Evolutionary conservation across 805 yeast genomes (phyloP), one percentile per base, ranked within the genome.

Genomic region (Monosporozyma unispora): DNA sequence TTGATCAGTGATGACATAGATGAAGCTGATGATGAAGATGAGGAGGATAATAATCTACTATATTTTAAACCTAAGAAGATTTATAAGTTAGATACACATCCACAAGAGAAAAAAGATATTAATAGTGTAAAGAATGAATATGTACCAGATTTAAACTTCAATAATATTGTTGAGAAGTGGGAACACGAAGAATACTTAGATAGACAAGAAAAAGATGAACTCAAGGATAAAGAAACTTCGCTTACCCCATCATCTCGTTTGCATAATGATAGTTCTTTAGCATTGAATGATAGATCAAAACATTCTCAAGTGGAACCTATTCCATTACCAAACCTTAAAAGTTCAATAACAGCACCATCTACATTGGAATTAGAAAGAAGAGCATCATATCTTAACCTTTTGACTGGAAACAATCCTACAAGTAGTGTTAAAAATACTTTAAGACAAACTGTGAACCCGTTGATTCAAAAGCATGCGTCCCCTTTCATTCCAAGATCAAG

Each of bases 121-220:
- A 25, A 45, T 23, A 9, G n/a, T 5, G 37, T 35, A 10, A 48
- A 52, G 35, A 52, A 84, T 61, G 93, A 86, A 59, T 85, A 84
- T 57, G 75, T 86, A 14, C 91, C 91, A 0, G 86, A 82, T 45
- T 69, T 85, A 27, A 81, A 81, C 56, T 82, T 81, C 53, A 69
- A 63, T n/a, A 58, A 72, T 39, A 73, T 76, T 23, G 64, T 79
- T 1, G 63, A 69, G 46, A 69, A 70, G 48, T 81, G 85, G 85
- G 70, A 70, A 51, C 2, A 14, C 7, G 35, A 31, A 31, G 35
- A 31, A n/a, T 31, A 31, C 14, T 33, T 49, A 44, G 49, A 33
- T 21, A 48, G 38, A 18, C 48, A 25, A 44, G 21, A 56, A 19
- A 27, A 6, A 31, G 5, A 31, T 31, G 16, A 14, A 12, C 14